Evolutionary conservation across 495 filamentous ascomycete genomes (phyloP), one percentile per base, ranked within the genome.

Genomic region (Thozetella sp.): DNA sequence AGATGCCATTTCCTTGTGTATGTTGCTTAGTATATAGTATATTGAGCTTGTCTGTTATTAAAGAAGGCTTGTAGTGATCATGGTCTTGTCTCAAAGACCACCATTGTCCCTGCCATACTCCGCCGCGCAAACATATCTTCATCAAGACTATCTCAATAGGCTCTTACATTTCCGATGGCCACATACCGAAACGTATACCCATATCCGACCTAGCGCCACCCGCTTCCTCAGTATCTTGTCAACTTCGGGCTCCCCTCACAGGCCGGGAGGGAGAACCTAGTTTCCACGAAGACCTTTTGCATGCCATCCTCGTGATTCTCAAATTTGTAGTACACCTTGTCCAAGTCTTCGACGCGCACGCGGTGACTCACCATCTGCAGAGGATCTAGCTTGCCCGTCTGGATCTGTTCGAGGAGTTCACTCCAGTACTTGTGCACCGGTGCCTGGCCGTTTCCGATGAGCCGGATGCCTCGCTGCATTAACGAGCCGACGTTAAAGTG

Each of bases 401-500:
- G 80, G 55, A 96, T 89, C 80, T 85, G 86, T 53, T 82, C 69
- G 55, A 94, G 78, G 23, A 96, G 74, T 1, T 91, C 77, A 22
- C 90, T 77, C 92, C 90, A 96, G 74, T 96, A 95, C 56, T 84
- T 84, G 46, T 93, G 91, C 3, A 96, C 91, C 0, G 90, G 92
- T 0, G 90, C 89, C 69, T 96, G 93, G 2, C 93, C 92, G 67
- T 92, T 92, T 48, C 93, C 91, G 58, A 90, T 89, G 17, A 96
- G 80, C 1, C 86, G 85, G 62, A 96, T 87, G 25, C 93, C 92
- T 51, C 89, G 87, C 72, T 96, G 86, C 93, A 97, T 97, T 20
- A 97, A 65, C 1, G 91, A 83, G 25, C 93, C 91, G 64, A 96
- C 88, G 64, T 91, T 91, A 81, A 93, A 92, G 62, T 93, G 88